Conservation (phyloP, 345 rosid species). For the Citrus reticulata region DNA sequence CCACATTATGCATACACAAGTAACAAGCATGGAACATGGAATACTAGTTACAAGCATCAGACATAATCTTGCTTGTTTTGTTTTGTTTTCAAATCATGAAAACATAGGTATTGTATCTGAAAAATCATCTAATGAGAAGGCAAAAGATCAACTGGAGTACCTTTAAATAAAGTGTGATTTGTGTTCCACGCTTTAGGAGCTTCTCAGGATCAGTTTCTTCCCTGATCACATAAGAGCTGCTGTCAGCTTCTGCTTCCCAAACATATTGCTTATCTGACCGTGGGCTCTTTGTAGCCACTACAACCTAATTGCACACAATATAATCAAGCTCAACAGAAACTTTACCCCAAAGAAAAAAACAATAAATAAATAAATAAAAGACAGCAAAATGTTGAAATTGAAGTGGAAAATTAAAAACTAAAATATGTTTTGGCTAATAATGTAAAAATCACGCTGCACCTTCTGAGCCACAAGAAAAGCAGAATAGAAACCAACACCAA, state of each 20-base stretch:
- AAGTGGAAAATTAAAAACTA: neutral
- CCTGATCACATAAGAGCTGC: conserved; percentile 78
- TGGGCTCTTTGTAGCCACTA: conserved; percentile 94
- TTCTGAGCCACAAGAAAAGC: conserved; percentile 95
- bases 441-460: conserved; percentile 38
- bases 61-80: neutral
- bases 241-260: conserved; percentile 91
- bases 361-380: neutral
- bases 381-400: neutral
- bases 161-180: conserved; percentile 83
- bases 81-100: neutral
- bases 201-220: conserved; percentile 92
- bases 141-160: conserved; percentile 31
- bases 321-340: conserved; percentile 6
- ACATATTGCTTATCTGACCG: conserved; percentile 91
- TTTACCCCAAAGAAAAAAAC: neutral
- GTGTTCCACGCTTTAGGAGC: conserved; percentile 74
- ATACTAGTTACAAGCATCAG: neutral
- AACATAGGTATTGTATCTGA: neutral
- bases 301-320: conserved; percentile 50
- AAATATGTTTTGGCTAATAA: neutral
- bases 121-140: neutral
- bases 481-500: conserved; percentile 99
- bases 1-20: neutral
- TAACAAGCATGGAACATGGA: neutral